Percentiles rank a stretch among this genome's conserved stretches.
Conservation (phyloP, 495 filamentous ascomycete genomes). For the Penicillium manginii region DNA sequence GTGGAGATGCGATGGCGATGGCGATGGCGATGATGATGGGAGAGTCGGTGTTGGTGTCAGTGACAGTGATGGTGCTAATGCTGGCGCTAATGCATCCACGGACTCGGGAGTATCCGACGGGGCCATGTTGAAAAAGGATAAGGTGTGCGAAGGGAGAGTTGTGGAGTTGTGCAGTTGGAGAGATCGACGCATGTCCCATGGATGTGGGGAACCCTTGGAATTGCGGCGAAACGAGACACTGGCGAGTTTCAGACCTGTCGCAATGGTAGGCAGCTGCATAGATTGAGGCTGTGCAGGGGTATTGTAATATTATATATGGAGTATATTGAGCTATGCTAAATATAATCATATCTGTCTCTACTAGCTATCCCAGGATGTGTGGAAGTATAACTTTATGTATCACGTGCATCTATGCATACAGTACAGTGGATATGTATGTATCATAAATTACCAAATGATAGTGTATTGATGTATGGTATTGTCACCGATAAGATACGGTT, state of each 20-base stretch:
- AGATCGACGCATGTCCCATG: conserved; percentile 2
- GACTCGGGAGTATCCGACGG: conserved; percentile 3
- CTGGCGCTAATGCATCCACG: not conserved
- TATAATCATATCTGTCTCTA: too few species aligned
- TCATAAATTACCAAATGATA: not conserved
- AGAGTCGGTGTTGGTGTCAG: not conserved
- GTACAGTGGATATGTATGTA: not conserved
- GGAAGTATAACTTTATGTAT: not conserved
- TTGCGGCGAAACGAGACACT: not conserved
- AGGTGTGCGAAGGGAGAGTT: not conserved
- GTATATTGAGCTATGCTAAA: too few species aligned
- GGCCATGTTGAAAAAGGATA: not conserved
- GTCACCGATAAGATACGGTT: conserved; percentile 21
- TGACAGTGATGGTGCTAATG: not conserved
- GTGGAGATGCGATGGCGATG: not conserved
- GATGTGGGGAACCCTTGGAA: not conserved
- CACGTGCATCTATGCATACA: not conserved
- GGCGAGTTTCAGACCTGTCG: not conserved
- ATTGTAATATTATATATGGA: not conserved
- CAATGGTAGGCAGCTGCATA: conserved; percentile 1
- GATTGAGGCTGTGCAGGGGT: not conserved
- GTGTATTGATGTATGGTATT: not conserved
- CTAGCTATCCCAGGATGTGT: too few species aligned
- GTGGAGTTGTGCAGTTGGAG: conserved; percentile 3
- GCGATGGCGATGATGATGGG: not conserved